Conservation (phyloP, 306 rosid genomes). For the Ormosia emarginata region DNA sequence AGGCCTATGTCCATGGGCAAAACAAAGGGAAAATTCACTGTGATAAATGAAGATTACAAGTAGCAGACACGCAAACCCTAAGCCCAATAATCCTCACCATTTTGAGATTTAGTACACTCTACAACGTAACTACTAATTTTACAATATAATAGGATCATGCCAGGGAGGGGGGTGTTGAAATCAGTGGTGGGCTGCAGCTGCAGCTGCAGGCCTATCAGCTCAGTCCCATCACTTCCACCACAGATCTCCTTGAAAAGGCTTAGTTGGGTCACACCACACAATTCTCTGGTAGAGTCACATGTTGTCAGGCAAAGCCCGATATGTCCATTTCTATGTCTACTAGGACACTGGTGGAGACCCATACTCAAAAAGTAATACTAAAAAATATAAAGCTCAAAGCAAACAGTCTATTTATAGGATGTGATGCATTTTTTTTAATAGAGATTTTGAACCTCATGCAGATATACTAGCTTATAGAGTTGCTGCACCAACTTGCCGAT, state of each 20-base stretch:
- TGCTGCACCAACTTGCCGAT: constrained; percentile 74
- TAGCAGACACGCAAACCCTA: neutral
- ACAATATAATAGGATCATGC: neutral
- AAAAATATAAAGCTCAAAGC: neutral
- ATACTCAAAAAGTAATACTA: constrained; percentile 2
- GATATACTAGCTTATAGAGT: constrained; percentile 68
- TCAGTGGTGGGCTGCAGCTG: too few species aligned
- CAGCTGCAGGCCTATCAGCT: neutral
- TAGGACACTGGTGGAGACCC: neutral
- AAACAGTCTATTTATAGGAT: constrained; percentile 13
- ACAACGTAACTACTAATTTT: neutral
- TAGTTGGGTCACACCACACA: neutral
- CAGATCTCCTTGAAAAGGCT: neutral
- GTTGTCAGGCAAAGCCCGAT: neutral
- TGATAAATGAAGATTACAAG: neutral
- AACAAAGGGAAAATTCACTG: neutral
- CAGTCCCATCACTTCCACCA: neutral
- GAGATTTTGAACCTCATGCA: constrained; percentile 60
- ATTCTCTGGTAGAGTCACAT: neutral
- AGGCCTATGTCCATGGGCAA: neutral
- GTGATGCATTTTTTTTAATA: constrained; percentile 6
- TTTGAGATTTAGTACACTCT: neutral
- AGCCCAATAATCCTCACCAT: neutral
- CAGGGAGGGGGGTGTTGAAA: too few species aligned
- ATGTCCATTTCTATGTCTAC: neutral